A percentile compares a stretch with the other conserved stretches of the same genome.
phyloP scores from a whole-genome alignment of 2,329 filamentous ascomycete genomes.

The Sporothrix globosa region DNA sequence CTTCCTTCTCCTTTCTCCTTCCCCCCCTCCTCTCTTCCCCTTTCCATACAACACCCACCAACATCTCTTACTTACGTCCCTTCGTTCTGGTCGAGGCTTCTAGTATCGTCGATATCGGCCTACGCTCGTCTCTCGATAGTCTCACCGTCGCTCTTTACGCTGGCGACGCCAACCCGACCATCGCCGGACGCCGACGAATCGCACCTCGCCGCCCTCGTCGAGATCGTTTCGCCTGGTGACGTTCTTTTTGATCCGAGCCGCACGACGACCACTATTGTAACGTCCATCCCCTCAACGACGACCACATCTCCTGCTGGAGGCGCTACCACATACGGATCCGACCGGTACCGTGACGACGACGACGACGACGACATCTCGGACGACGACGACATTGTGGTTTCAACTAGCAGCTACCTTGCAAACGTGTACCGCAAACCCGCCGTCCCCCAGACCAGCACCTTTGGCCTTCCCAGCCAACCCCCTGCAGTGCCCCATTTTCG shows the following conservation, averaged over 20 bases:
- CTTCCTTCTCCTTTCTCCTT: background rate
- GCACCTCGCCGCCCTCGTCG: slow-evolving; percentile 30
- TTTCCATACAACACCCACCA: background rate
- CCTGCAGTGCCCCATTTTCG: slow-evolving; percentile 41
- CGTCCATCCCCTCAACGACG: slow-evolving; percentile 11
- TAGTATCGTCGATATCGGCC: background rate
- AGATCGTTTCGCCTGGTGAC: slow-evolving; percentile 45
- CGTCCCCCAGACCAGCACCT: slow-evolving; percentile 16
- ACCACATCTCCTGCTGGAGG: background rate
- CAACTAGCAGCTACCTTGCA: slow-evolving; percentile 11
- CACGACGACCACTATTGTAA: slow-evolving; percentile 39
- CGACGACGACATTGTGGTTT: background rate
- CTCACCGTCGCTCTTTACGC: slow-evolving; percentile 30
- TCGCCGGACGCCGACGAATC: slow-evolving; percentile 35
- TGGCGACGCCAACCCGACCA: slow-evolving; percentile 36
- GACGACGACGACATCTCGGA: slow-evolving; percentile 10
- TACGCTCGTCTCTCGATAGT: background rate
- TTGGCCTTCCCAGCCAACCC: slow-evolving; percentile 41
- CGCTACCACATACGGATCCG: background rate
- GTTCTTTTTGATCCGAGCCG: slow-evolving; percentile 47
- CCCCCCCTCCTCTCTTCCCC: background rate
- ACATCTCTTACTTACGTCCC: background rate
- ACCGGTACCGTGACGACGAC: background rate
- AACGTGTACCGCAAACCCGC: background rate
- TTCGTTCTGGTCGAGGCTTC: background rate